Base-by-base conservation (phyloP, 2,329 filamentous ascomycete species). In the Elsinoe ampelina region DNA sequence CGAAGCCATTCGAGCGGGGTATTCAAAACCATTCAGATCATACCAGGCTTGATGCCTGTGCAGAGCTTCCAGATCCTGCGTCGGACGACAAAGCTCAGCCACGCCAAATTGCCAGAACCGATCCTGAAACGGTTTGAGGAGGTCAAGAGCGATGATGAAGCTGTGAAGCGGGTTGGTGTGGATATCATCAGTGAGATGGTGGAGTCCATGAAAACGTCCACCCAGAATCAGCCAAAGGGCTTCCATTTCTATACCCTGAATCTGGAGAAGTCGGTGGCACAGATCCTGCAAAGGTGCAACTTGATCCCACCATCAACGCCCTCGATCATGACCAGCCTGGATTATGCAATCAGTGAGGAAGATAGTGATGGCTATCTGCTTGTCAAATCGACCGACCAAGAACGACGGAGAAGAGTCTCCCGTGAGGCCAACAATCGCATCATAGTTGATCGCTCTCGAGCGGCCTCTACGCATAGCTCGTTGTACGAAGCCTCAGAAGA, bases 231-330 rank as follows among this genome's bases (percentile, higher is more conserved):
- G 1, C 85, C 83, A 17, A 79, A 83, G 64, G 93, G 93, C 5
- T 95, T 96, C 71, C 93, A 98, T 69, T 97, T 98, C 72, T 98
- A 96, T 72, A 97, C 93, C 0, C 77, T 98, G 54, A 98, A 98
- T 68, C 77, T 97, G 32, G 92, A 97, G 71, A 98, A 97, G 73
- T 88, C 90, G 0, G 91, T 98, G 2, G 89, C 91, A 0, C 93
- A 96, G 65, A 92, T 97, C 60, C 73, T 97, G 0, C 91, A 97
- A 73, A 78, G 86, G 57, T 89, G 87, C 26, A 74, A 85, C n/a
- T 79, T 98, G 57, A 95, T 97, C 56, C 86, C 88, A 1, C 72
- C 76, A 1, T 63, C 65, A 64, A 47, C 59, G 4, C 39, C 50
- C 13, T 30, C 45, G 2, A 55, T 57, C 20, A 42, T 55, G 19